Percentiles rank a stretch among this genome's conserved stretches.
Evolutionary conservation across 352 stramenopile species (phyloP).

Genomic region (Pythium plurisporium): DNA sequence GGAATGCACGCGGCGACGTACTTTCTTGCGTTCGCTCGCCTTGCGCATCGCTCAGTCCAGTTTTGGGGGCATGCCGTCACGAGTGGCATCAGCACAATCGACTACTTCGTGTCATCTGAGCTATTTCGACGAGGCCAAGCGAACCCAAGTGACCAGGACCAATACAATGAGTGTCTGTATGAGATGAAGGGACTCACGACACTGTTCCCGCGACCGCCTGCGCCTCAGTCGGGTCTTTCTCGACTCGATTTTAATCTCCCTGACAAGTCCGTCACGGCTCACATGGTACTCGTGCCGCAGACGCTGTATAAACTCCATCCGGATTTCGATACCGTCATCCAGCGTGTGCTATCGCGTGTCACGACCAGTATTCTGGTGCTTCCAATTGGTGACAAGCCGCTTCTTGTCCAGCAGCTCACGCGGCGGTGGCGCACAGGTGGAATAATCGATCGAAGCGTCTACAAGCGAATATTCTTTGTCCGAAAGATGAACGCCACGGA

Average conservation of each 20-base stretch:
- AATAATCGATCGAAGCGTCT: constrained; percentile 12
- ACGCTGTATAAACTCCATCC: constrained; percentile 72
- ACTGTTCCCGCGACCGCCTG: constrained; percentile 26
- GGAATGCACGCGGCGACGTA: constrained; percentile 51
- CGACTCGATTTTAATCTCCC: constrained; percentile 17
- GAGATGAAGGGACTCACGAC: constrained; percentile 53
- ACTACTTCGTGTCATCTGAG: constrained; percentile 60
- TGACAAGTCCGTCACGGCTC: background rate
- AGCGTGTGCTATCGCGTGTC: constrained; percentile 26
- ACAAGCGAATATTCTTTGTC: constrained; percentile 44
- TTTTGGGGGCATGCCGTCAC: constrained; percentile 70
- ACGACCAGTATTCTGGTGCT: constrained; percentile 36
- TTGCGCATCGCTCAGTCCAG: constrained; percentile 37
- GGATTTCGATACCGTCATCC: constrained; percentile 51
- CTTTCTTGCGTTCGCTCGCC: constrained; percentile 47
- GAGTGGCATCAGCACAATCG: constrained; percentile 41
- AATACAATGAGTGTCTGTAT: constrained; percentile 55
- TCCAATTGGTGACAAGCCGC: constrained; percentile 21
- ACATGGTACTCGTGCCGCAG: constrained; percentile 55
- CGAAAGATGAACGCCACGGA: constrained; percentile 29
- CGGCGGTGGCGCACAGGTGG: constrained; percentile 22
- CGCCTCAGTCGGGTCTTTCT: background rate
- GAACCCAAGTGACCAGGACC: background rate
- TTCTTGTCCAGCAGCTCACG: constrained; percentile 28
- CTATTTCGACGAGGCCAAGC: constrained; percentile 26